Evolutionary conservation across 2,329 filamentous ascomycete genomes (phyloP), one percentile per base, ranked within the genome.

Genomic region (Penicillium sp.): DNA sequence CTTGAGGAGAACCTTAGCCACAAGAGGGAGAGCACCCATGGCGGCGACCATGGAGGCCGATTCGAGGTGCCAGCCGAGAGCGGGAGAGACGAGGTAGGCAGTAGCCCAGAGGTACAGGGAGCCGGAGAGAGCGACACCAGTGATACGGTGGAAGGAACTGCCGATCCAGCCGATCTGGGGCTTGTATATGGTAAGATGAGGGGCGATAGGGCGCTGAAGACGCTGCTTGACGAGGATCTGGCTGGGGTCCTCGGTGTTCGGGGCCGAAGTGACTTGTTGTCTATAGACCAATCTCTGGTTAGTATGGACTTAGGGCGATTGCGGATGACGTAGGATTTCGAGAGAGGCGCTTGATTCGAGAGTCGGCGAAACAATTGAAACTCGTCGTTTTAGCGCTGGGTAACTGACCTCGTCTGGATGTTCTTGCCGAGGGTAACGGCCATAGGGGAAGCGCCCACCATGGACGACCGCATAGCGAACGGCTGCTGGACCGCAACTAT

Each of bases 101-200:
- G 86, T 77, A 62, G 89, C 87, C 81, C 91, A 96, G 73, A 86
- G 76, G 83, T 97, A 97, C 62, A 96, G 82, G 49, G 81, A 78
- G 63, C 88, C 90, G 59, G 87, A 88, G 66, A 96, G 83, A 59
- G 82, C 76, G 71, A 83, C 78, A 69, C 91, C 93, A n/a, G 91
- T 93, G 79, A 96, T 86, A 70, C 93, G 91, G 81, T 92, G 90
- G 78, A 90, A 83, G 57, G 81, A 86, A 67, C 86, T 87, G 66
- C 83, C 82, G 76, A 90, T 88, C 88, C 88, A 96, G 68, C 91
- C 94, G 79, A 97, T 89, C 77, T 91, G 86, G 59, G 89, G 85
- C 75, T 86, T 84, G 86, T 97, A 97, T 84, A 96, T 93, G 71
- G 79, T 75, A 62, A 97, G 85, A 74, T 97, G 92, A 55, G 93